Evolutionary conservation across 495 filamentous ascomycete species (phyloP).

Genomic region (Hypoxylon perforatum): DNA sequence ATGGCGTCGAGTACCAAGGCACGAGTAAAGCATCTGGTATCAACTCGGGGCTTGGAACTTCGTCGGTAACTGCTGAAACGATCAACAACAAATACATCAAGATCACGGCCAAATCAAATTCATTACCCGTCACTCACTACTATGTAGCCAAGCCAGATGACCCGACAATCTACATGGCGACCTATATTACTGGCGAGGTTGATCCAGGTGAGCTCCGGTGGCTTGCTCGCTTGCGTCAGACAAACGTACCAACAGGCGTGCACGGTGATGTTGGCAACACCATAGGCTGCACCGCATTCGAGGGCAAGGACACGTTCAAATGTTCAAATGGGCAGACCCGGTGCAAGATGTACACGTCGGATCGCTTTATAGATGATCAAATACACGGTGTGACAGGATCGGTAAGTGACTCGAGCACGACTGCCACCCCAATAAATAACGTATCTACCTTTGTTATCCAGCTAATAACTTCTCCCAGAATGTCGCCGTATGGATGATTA

Average conservation of each 20-base stretch:
- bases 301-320: slow-evolving; percentile 69
- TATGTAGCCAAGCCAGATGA: slow-evolving; percentile 64
- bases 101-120: slow-evolving; percentile 62
- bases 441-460: not conserved
- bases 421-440: not conserved
- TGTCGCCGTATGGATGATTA: slow-evolving; percentile 57
- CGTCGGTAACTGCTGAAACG: slow-evolving; percentile 60
- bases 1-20: slow-evolving; percentile 66
- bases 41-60: slow-evolving; percentile 65
- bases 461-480: slow-evolving; percentile 36
- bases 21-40: slow-evolving; percentile 62
- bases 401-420: slow-evolving; percentile 11
- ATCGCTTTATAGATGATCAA: slow-evolving; percentile 71
- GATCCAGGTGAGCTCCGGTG: slow-evolving; percentile 67
- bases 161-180: slow-evolving; percentile 68
- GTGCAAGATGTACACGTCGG: slow-evolving; percentile 71
- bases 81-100: slow-evolving; percentile 57
- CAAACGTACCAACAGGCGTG: slow-evolving; percentile 64
- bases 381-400: slow-evolving; percentile 60
- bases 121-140: slow-evolving; percentile 65
- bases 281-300: slow-evolving; percentile 59
- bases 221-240: slow-evolving; percentile 63
- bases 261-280: slow-evolving; percentile 54
- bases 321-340: slow-evolving; percentile 65
- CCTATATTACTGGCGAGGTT: slow-evolving; percentile 67